Evolutionary conservation across 768 basidiomycete species (phyloP), one percentile per base, ranked within the genome.

Genomic region (Pholiota microspora): DNA sequence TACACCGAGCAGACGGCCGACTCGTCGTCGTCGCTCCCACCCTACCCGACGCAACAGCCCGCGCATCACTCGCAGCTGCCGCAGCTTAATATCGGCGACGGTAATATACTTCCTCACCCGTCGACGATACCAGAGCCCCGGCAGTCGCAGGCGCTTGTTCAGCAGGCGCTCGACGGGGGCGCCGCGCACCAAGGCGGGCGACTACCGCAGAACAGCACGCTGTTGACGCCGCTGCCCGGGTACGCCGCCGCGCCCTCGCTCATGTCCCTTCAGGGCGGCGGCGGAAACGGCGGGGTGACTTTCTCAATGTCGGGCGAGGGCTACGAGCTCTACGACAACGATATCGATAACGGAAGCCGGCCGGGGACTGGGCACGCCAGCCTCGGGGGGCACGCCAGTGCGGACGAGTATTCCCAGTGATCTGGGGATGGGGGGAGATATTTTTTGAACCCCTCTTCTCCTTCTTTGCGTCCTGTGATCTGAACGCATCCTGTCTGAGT

Each of bases 221-320:
- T 90, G 51, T 72, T 89, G 57, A 89, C 87, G 28, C 86, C 88
- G n/a, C 73, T 88, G 16, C 76, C 82, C 3, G 80, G 83, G 18
- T 86, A 85, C 61, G 77, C 79, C 56, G 62, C 72, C 7, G n/a
- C n/a, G n/a, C 60, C 76, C 25, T 66, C 78, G n/a, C 58, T 76
- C 53, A 59, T 76, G 38, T 63, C 71, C 18, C 49, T 71, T 42
- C 72, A 71, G 42, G 64, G 42, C 28, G 59, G 56, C 31, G 55
- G 56, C 31, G 55, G 53, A 18, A 53, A 51, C 34, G 50, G 53
- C 29, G 50, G 58, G 50, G 16, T 60, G 56, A 59, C 57, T 18
- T 69, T 55, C 42, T 50, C 69, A 50, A 44, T 53, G 31, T 46
- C 52, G 29, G 51, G 69, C 24, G 59, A 69, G 18, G 64, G 65